phyloP scores from a whole-genome alignment of 305 asterid species.

The Fraxinus ornus region DNA sequence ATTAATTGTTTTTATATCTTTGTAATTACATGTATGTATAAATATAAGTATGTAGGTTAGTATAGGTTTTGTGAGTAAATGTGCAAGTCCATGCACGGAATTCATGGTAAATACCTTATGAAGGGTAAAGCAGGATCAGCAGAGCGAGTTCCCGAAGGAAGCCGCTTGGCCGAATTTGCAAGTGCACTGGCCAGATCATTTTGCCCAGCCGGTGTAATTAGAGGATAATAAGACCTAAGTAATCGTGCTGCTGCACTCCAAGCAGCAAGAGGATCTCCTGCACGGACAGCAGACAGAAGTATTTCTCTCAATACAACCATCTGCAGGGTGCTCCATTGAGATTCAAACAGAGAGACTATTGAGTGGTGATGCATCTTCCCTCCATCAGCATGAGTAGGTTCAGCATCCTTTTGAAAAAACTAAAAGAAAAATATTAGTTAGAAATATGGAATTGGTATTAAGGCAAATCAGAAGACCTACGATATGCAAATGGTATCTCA shows the following conservation, averaged over 20 bases:
- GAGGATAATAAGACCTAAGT: conserved; percentile 94
- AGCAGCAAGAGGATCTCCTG: conserved; percentile 99
- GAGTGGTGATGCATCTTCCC: conserved; percentile 79
- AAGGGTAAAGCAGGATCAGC: conserved; percentile 96
- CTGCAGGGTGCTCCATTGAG: conserved; percentile 99
- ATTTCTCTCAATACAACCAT: conserved; percentile 97
- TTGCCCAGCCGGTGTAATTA: conserved; percentile 97
- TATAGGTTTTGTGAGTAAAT: not conserved
- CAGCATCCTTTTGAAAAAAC: conserved; percentile 48
- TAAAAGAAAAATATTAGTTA: conserved; percentile 24
- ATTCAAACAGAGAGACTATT: conserved; percentile 80
- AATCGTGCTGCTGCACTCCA: conserved; percentile 99
- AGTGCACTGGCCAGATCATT: conserved; percentile 88
- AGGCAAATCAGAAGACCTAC: conserved; percentile 13
- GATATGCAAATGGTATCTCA: conserved; percentile 11
- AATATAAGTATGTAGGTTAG: not conserved
- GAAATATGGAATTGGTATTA: conserved; percentile 19
- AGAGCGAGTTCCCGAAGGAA: conserved; percentile 91
- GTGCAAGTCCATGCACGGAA: not conserved
- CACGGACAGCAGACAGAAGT: conserved; percentile 93
- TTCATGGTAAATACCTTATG: conserved; percentile 58
- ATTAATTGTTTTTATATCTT: not conserved
- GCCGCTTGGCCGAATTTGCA: conserved; percentile 79
- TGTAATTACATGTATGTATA: not conserved
- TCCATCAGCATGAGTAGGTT: conserved; percentile 58